phyloP scores from a whole-genome alignment of 2,329 filamentous ascomycete genomes.

The Trichoderma oligosporum region DNA sequence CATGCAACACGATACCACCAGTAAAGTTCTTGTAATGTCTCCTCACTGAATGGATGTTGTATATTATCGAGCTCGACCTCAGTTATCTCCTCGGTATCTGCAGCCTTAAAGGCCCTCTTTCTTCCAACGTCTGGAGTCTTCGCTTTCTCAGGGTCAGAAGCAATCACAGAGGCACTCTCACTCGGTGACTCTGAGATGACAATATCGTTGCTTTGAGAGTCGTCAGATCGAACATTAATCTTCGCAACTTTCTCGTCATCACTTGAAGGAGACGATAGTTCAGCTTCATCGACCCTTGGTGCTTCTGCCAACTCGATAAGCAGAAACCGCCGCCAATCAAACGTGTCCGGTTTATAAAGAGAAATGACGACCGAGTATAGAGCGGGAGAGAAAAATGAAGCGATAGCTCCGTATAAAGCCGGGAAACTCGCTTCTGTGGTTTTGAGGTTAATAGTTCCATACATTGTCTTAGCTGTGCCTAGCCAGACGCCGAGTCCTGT shows the following conservation, averaged over 20 bases:
- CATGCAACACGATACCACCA: conserved; percentile 16
- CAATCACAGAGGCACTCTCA: neutral
- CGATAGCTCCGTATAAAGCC: conserved; percentile 11
- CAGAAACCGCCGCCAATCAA: conserved; percentile 14
- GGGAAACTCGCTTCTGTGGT: conserved; percentile 12
- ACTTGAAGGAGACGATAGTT: neutral
- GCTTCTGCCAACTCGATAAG: conserved; percentile 8
- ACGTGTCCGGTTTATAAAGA: conserved; percentile 6
- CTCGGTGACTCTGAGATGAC: neutral
- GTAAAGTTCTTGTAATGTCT: conserved; percentile 2
- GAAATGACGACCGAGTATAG: conserved; percentile 11
- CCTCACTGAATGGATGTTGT: conserved; percentile 7
- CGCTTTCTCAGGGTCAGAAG: neutral
- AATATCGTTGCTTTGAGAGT: neutral
- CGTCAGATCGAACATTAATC: too few species aligned
- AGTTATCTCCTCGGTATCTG: neutral
- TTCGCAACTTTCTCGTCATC: neutral
- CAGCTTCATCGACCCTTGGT: neutral
- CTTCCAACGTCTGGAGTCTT: neutral
- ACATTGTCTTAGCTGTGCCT: conserved; percentile 9
- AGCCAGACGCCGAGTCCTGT: conserved; percentile 15
- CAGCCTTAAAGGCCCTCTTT: neutral
- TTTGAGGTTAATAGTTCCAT: conserved; percentile 9
- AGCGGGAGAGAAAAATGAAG: conserved; percentile 14
- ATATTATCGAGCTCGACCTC: neutral